A percentile compares a stretch with the other conserved stretches of the same genome.
These are phyloP conservation scores for Rhodotorula diobovata DNA, from an alignment of 768 basidiomycete species.

Conservation along the genomic window DNA sequence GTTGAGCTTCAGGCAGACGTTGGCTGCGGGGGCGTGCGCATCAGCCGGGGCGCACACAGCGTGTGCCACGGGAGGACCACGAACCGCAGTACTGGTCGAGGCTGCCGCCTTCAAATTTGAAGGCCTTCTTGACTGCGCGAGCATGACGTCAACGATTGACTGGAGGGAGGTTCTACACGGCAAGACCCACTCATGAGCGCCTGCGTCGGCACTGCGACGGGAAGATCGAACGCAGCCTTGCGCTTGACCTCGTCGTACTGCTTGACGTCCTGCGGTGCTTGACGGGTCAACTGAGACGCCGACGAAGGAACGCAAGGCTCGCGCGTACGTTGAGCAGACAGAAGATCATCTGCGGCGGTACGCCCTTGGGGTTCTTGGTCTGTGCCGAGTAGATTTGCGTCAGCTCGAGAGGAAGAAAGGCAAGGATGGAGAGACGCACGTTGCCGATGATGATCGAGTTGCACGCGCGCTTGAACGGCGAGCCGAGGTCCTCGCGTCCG, in stretches of 20 bases:
- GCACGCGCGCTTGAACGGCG: not conserved
- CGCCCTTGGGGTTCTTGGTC: slow-evolving; percentile 4
- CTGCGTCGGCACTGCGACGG: slow-evolving; percentile 17
- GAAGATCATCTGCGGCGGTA: slow-evolving; percentile 29
- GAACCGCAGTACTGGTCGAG: slow-evolving; percentile 37
- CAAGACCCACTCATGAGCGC: slow-evolving; percentile 8
- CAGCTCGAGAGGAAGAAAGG: too few species aligned
- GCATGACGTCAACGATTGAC: too few species aligned
- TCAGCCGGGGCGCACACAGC: too few species aligned
- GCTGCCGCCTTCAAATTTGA: slow-evolving; percentile 12
- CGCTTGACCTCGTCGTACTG: slow-evolving; percentile 31
- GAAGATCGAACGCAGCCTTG: slow-evolving; percentile 19
- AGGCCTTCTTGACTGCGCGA: slow-evolving; percentile 21
- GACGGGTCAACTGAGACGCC: not conserved
- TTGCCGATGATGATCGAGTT: not conserved
- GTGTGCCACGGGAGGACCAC: too few species aligned
- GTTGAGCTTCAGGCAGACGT: slow-evolving; percentile 19
- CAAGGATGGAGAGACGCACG: not conserved
- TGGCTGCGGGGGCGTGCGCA: too few species aligned
- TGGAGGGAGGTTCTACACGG: too few species aligned
- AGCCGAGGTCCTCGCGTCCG: not conserved
- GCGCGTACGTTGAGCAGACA: slow-evolving; percentile 12
- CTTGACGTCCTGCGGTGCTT: slow-evolving; percentile 7
- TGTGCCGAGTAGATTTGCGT: not conserved
- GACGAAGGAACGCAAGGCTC: too few species aligned